Conservation (phyloP, 2,329 filamentous ascomycete species). For the Knufia petricola region DNA sequence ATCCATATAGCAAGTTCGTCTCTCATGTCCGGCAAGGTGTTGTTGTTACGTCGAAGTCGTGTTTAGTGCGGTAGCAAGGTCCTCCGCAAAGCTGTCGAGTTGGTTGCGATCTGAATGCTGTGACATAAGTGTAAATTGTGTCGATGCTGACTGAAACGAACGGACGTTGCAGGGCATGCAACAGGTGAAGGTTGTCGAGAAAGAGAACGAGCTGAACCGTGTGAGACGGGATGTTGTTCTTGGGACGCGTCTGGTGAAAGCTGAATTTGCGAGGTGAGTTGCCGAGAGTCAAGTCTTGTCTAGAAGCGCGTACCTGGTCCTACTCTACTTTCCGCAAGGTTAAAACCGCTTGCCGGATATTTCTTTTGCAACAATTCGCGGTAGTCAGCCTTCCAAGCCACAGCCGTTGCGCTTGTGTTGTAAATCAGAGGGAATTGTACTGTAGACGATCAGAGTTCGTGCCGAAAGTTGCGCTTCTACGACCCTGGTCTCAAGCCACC, state of each 20-base stretch:
- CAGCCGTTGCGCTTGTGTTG: background rate
- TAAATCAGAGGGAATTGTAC: background rate
- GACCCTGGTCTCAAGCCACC: background rate
- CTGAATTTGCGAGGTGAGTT: background rate
- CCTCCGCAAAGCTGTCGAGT: background rate
- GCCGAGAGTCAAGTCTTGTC: background rate
- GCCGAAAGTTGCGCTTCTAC: background rate
- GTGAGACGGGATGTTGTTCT: background rate
- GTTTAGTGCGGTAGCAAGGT: background rate
- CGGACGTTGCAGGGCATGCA: slow-evolving; percentile 10
- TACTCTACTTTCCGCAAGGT: background rate
- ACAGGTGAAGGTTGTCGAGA: slow-evolving; percentile 10
- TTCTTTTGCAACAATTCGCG: background rate
- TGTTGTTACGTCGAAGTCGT: background rate
- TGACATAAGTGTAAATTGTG: slow-evolving; percentile 4
- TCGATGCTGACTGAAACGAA: slow-evolving; percentile 2
- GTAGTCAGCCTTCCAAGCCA: background rate
- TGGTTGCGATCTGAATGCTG: slow-evolving; percentile 8
- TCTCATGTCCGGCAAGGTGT: background rate
- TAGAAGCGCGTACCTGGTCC: background rate
- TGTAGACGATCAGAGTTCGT: background rate
- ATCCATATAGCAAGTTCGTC: slow-evolving; percentile 14
- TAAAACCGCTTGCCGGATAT: background rate
- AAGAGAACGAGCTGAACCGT: slow-evolving; percentile 11
- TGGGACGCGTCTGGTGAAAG: background rate